phyloP scores from a whole-genome alignment of 768 basidiomycete genomes.

The Panus rudis region DNA sequence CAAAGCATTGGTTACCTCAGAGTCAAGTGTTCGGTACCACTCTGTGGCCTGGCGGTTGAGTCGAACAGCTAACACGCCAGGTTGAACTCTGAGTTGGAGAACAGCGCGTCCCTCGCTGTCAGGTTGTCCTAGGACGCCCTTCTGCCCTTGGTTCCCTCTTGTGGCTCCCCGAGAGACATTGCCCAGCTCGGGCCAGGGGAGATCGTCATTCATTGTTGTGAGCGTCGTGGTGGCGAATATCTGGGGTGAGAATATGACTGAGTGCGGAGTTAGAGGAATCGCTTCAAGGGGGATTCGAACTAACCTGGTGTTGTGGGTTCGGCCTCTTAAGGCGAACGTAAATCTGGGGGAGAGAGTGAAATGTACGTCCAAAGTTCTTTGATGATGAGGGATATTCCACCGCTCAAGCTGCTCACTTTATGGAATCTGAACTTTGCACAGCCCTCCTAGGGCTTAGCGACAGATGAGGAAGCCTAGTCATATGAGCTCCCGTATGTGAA shows the following conservation, averaged over 20 bases:
- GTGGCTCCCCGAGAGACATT: slow-evolving; percentile 82
- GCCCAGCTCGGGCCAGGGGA: slow-evolving; percentile 81
- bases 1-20: slow-evolving; percentile 72
- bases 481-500: too few species aligned
- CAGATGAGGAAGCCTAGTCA: too few species aligned
- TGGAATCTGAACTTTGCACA: too few species aligned
- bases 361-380: too few species aligned
- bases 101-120: slow-evolving; percentile 71
- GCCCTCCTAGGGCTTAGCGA: too few species aligned
- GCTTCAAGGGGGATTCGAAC: neutral
- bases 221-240: neutral
- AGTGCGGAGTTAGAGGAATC: neutral
- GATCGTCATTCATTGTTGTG: slow-evolving; percentile 56
- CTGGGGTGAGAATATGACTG: slow-evolving; percentile 1
- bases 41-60: slow-evolving; percentile 73
- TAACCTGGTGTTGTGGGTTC: too few species aligned
- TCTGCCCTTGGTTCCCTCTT: slow-evolving; percentile 80
- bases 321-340: too few species aligned
- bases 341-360: too few species aligned
- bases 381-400: too few species aligned
- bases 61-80: slow-evolving; percentile 70
- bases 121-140: slow-evolving; percentile 65
- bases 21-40: slow-evolving; percentile 75
- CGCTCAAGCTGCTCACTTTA: too few species aligned
- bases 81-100: slow-evolving; percentile 78